phyloP scores from a whole-genome alignment of 2,329 filamentous ascomycete genomes.

The Stachybotrys chartarum region DNA sequence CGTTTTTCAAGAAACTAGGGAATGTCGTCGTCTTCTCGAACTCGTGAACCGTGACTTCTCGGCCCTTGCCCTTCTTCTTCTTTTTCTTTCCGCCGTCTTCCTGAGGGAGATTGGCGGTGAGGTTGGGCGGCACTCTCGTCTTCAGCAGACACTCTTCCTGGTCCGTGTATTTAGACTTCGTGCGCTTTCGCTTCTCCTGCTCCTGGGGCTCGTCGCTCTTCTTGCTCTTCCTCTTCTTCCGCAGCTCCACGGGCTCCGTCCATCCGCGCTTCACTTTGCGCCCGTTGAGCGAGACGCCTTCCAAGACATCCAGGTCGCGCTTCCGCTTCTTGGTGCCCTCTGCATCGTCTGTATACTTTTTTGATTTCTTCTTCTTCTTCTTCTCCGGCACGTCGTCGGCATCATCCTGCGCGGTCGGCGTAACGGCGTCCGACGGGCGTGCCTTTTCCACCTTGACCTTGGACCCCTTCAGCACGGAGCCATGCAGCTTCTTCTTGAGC shows the following conservation, averaged over 20 bases:
- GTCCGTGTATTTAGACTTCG: slow-evolving; percentile 74
- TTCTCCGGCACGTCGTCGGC: slow-evolving; percentile 18
- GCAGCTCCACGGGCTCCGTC: slow-evolving; percentile 59
- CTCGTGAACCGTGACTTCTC: slow-evolving; percentile 72
- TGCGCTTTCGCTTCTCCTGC: slow-evolving; percentile 48
- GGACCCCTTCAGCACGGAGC: slow-evolving; percentile 71
- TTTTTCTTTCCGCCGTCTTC: slow-evolving; percentile 46
- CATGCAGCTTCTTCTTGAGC: slow-evolving; percentile 84
- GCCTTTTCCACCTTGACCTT: slow-evolving; percentile 85
- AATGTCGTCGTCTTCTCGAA: slow-evolving; percentile 81
- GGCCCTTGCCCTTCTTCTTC: slow-evolving; percentile 42
- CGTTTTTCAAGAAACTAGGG: slow-evolving; percentile 68
- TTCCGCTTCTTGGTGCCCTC: slow-evolving; percentile 40
- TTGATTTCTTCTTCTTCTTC: slow-evolving; percentile 23
- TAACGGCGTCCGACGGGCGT: slow-evolving; percentile 42
- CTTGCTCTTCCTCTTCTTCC: slow-evolving; percentile 40
- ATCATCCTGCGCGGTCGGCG: slow-evolving; percentile 25
- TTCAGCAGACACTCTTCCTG: slow-evolving; percentile 80
- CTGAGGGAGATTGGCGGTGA: slow-evolving; percentile 32
- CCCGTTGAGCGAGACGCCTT: slow-evolving; percentile 65
- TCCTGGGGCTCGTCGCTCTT: slow-evolving; percentile 34
- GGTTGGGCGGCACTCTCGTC: slow-evolving; percentile 56
- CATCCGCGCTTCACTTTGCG: slow-evolving; percentile 84
- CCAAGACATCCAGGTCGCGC: slow-evolving; percentile 41
- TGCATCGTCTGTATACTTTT: slow-evolving; percentile 27